Base-by-base conservation (phyloP, 805 yeast species). In the Helenozyma rhizophorensis region DNA sequence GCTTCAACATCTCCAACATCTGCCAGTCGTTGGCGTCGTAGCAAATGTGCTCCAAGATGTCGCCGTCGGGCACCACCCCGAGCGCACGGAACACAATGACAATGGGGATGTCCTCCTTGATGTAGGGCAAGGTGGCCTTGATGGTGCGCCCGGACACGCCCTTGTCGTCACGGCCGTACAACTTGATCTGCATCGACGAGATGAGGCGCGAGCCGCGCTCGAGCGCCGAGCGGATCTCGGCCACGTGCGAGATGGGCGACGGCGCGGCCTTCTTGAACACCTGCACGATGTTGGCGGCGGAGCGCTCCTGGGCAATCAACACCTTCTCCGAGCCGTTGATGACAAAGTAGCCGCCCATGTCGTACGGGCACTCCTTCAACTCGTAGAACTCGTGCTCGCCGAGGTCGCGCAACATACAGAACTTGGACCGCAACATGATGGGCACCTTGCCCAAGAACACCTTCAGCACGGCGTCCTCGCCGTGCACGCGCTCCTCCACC, bases 61-160 rank as follows among this genome's bases (percentile, higher is more conserved):
- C 99, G 60, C 99, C 98, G 68, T 93, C 99, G 25, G 97, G 97
- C 14, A 93, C 96, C 30, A 93, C 93, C 48, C 99, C 99, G 39
- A 93, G 72, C 9, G 99, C 99, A 70, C 99, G 77, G 65, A 93
- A 93, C 14, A 93, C 96, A 57, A 93, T 83, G 17, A 93, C 96
- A 50, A 93, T 89, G 28, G 99, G 99, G 39, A 93, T 83, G 60
- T 93, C 99, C 49, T 89, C 93, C 58, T 89, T 87, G 50, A 93
- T 90, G 54, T 93, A 93, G 1, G 99, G 99, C 47, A 93, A 68
- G 0, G 97, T 89, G 2, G 97, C 97, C 58, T 85, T 88, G 53
- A 93, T 87, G 9, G 96, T 87, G 63, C 94, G 75, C 21, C 84
- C 84, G 18, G 70, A 53, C 4, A 73, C 60, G 27, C 87, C 78